Percentiles rank a stretch among this genome's conserved stretches.
Evolutionary conservation across 441 rosid species (phyloP).

Genomic region (Theobroma grandiflorum): DNA sequence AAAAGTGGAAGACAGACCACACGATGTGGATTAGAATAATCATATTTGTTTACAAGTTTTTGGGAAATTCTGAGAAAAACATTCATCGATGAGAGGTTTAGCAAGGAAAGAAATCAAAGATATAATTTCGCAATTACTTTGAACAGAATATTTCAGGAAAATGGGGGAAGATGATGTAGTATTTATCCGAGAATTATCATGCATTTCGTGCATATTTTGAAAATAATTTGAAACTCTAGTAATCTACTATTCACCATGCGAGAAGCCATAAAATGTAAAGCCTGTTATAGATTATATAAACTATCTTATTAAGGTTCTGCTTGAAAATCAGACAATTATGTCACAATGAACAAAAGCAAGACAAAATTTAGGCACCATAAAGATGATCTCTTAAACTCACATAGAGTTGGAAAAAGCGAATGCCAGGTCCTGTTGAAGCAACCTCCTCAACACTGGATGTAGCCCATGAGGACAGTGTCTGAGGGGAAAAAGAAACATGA

Average conservation of each 20-base stretch:
- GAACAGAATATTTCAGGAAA: too few species aligned
- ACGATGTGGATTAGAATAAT: too few species aligned
- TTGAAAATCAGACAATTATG: conserved; percentile 14
- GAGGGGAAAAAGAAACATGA: conserved; percentile 37
- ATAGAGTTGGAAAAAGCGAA: conserved; percentile 93
- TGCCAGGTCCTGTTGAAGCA: conserved; percentile 92
- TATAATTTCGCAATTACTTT: too few species aligned
- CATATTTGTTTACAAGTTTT: too few species aligned
- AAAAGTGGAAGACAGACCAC: too few species aligned
- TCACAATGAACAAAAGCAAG: conserved; percentile 15
- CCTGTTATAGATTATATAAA: background rate
- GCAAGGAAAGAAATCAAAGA: background rate
- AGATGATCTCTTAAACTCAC: conserved; percentile 49
- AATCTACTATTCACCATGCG: background rate
- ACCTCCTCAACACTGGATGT: conserved; percentile 97
- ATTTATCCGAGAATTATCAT: background rate
- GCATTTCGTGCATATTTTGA: background rate
- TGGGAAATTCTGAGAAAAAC: too few species aligned
- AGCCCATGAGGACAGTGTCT: conserved; percentile 92
- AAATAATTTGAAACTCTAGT: background rate
- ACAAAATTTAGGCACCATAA: conserved; percentile 1
- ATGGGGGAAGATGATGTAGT: too few species aligned
- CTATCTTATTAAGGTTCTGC: background rate
- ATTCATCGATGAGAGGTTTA: too few species aligned
- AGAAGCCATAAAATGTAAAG: background rate